Evolutionary conservation across 805 yeast species (phyloP), one percentile per base, ranked within the genome.

Genomic region (Starmerella bombicola): DNA sequence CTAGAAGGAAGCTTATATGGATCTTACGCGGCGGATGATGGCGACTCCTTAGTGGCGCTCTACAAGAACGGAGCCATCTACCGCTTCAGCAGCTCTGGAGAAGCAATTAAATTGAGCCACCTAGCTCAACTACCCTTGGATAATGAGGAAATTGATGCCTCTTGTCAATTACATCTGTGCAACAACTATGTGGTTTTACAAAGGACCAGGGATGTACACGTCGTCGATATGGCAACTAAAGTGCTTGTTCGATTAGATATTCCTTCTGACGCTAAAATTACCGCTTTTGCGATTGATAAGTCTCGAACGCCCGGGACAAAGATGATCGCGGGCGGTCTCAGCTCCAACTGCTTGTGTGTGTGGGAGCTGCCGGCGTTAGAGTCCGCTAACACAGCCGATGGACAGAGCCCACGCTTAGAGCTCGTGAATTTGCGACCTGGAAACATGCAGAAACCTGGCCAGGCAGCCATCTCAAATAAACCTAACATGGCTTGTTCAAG

Each of bases 1-100:
- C 33, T 46, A 4, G 45, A 46, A 38, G 49, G 49, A 7, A 32
- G 41, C 25, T 30, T 40, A 43, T 37, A 42, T 26, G 50, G 50
- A 18, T 18, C 43, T 15, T 18, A 21, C 17, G 17, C 43, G 23
- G 31, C 23, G 10, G 33, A 36, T 29, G 50, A 46, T 20, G 50
- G 50, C 20, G 40, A 35, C 17, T 10, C 18, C 9, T 18, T 46
- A 7, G 41, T 41, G 10, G 42, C 41, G 4, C 21, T 43, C n/a
- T 41, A 43, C 33, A 18, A 23, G 13, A 15, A 24, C 24, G 50
- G 50, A 17, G 6, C 10, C 4, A 33, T 46, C 9, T 42, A 33
- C 33, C 6, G 30, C 6, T 20, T 37, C 36, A 16, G 21, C 17
- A 19, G n/a, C 16, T 6, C 15, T 2, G 31, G 18, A 3, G 38